A percentile compares a stretch with the other conserved stretches of the same genome.
Evolutionary conservation across 2,329 filamentous ascomycete species (phyloP).

Genomic region (Pseudocercospora cruenta): DNA sequence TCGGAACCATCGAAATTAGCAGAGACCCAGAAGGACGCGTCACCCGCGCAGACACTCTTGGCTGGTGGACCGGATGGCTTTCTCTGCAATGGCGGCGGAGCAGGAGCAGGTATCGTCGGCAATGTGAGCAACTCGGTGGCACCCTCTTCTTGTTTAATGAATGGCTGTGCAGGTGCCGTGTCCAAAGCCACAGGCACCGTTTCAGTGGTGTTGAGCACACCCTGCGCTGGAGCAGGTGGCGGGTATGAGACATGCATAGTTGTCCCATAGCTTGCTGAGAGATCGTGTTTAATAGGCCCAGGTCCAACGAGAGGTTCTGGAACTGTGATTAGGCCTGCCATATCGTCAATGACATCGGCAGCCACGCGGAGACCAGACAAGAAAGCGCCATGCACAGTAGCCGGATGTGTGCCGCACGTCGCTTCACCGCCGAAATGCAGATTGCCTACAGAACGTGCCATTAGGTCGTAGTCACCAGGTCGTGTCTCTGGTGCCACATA

Average conservation of each 20-base stretch:
- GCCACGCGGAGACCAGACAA: slow-evolving; percentile 89
- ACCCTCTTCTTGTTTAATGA: slow-evolving; percentile 36
- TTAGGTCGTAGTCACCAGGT: slow-evolving; percentile 86
- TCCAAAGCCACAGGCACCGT: not conserved
- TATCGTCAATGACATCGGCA: slow-evolving; percentile 77
- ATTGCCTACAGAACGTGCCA: slow-evolving; percentile 83
- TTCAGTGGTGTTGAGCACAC: not conserved
- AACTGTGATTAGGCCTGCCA: slow-evolving; percentile 80
- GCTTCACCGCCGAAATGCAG: slow-evolving; percentile 96
- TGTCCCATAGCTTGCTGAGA: slow-evolving; percentile 27
- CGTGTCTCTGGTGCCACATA: slow-evolving; percentile 83
- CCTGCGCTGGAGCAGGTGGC: slow-evolving; percentile 1
- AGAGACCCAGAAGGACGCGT: slow-evolving; percentile 39
- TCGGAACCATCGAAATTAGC: slow-evolving; percentile 38
- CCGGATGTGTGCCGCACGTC: slow-evolving; percentile 92
- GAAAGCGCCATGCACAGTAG: slow-evolving; percentile 96
- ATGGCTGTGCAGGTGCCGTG: slow-evolving; percentile 6
- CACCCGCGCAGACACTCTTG: slow-evolving; percentile 37
- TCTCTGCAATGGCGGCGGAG: slow-evolving; percentile 8
- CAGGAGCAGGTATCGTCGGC: slow-evolving; percentile 6
- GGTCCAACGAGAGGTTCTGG: slow-evolving; percentile 74
- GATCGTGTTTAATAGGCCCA: slow-evolving; percentile 46
- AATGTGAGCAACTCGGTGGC: not conserved
- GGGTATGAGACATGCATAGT: not conserved
- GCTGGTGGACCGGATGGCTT: slow-evolving; percentile 31